Evolutionary conservation across 805 yeast genomes (phyloP), one percentile per base, ranked within the genome.

Genomic region (Scheffersomyces lignosus): DNA sequence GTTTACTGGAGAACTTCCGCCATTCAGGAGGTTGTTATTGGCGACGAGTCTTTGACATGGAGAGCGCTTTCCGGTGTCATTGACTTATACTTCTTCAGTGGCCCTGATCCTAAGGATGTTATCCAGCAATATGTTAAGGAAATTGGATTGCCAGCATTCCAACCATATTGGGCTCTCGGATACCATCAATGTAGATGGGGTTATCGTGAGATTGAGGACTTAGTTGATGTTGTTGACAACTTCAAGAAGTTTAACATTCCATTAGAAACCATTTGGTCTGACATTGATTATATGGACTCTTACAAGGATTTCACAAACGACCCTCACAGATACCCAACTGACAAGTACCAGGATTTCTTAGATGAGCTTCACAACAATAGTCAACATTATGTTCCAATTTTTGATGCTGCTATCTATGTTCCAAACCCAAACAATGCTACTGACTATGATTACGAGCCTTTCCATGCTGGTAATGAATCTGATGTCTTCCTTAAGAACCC

Each of bases 1-100:
- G 63, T 59, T 4, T 59, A 52, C 37, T 54, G 60, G 50, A 47
- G 63, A 42, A 53, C 60, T 17, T 44, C 55, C 3, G 58, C 58
- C 14, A 48, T 50, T 10, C 64, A 59, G 20, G 64, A 59, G 37
- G 53, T 59, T 4, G 20, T 56, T 9, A 38, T 58, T 31, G 61
- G 44, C 8, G 56, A 57, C 14, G 46, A 47, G 27, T 40, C 51
- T 7, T 42, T 58, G 20, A 52, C 58, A 3, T 58, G 64, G 62
- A 46, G 64, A 37, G 49, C 59, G 4, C 37, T 57, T 7, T 44
- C 55, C 17, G 64, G 64, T 14, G 48, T 52, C 14, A 33, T 60
- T 29, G 66, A 60, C 37, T 45, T 59, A 31, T 51, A 50, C 30
- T 51, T 51, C 44, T 51, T 51, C 34, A 37, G 43, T 25, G 56